phyloP scores from a whole-genome alignment of 192 early-diverging fungal genomes.

The Helicostylum pulchrum region DNA sequence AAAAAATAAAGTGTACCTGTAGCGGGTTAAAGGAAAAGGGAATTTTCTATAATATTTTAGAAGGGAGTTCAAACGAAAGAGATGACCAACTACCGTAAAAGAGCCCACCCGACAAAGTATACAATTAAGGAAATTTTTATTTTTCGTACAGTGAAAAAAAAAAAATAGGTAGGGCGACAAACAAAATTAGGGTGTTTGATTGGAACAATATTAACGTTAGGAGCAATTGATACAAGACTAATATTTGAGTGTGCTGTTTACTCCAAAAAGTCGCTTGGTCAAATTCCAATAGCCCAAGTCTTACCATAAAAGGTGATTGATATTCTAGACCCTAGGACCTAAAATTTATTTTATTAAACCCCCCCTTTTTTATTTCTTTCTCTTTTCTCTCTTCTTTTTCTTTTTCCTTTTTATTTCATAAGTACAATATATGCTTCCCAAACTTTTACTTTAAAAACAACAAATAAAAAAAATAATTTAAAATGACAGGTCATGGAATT shows the following conservation, averaged over 20 bases:
- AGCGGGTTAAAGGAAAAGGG: too few relatives aligned
- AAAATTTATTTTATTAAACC: constrained; percentile 4
- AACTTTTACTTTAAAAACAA: not conserved
- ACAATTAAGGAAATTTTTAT: too few relatives aligned
- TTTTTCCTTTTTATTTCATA: not conserved
- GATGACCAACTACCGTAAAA: too few relatives aligned
- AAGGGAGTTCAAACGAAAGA: too few relatives aligned
- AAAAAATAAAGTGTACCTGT: too few relatives aligned
- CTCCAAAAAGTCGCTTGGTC: constrained; percentile 12
- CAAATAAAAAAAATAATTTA: constrained; percentile 4
- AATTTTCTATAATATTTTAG: too few relatives aligned
- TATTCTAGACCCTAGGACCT: constrained; percentile 19
- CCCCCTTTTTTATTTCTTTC: not conserved
- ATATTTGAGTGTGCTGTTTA: constrained; percentile 5
- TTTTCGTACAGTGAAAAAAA: too few relatives aligned
- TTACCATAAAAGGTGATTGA: constrained; percentile 3
- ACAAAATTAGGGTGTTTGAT: not conserved
- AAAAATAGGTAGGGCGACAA: not conserved
- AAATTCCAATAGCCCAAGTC: constrained; percentile 8
- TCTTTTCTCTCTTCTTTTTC: constrained; percentile 3
- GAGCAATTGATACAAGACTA: constrained; percentile 1
- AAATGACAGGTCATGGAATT: constrained; percentile 7
- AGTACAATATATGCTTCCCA: not conserved
- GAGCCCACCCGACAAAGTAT: too few relatives aligned
- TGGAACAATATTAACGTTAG: constrained; percentile 4